Evolutionary conservation across 129 eudicot genomes (phyloP), one percentile per base, ranked within the genome.

Genomic region (Erigeron canadensis): DNA sequence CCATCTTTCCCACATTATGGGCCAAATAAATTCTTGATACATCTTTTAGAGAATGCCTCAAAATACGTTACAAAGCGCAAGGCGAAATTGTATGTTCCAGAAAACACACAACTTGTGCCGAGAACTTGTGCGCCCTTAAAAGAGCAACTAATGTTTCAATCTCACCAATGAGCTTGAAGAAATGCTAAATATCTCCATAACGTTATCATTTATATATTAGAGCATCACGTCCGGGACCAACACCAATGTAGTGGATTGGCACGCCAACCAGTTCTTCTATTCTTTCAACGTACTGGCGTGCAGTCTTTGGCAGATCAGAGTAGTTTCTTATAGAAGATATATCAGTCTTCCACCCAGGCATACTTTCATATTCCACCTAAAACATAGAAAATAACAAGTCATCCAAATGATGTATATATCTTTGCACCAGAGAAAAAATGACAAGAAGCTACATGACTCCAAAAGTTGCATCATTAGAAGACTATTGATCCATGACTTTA

Each of bases 221-320:
- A 74, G 98, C 98, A 74, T 93, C 95, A 7, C 98, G 95, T 37
- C 98, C 98, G 0, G 98, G 98, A 5, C 98, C 98, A 7, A 85
- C 82, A 51, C 98, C 98, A 28, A 93, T 93, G 85, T 93, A 93
- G 80, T 89, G 91, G 56, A 93, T 71, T 48, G 98, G 98, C 23
- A 89, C 87, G 0, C 95, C 98, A 18, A 89, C 90, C 1, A 93
- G 88, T 66, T 93, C 87, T 82, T 93, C 98, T 77, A 93, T 84
- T 82, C 96, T 83, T 71, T 89, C 98, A 40, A 93, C 90, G 28
- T 93, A 93, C 3, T 86, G 50, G 3, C 85, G 87, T 48, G 98
- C 98, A 64, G 90, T 85, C 77, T 81, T 83, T 45, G 98, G 98
- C 65, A 93, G 88, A 67, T 87, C 86, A 22, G 86, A 79, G 68